A percentile compares a stretch with the other conserved stretches of the same genome.
phyloP scores from a whole-genome alignment of 2,329 filamentous ascomycete species.

The Paecilomyces sp. region DNA sequence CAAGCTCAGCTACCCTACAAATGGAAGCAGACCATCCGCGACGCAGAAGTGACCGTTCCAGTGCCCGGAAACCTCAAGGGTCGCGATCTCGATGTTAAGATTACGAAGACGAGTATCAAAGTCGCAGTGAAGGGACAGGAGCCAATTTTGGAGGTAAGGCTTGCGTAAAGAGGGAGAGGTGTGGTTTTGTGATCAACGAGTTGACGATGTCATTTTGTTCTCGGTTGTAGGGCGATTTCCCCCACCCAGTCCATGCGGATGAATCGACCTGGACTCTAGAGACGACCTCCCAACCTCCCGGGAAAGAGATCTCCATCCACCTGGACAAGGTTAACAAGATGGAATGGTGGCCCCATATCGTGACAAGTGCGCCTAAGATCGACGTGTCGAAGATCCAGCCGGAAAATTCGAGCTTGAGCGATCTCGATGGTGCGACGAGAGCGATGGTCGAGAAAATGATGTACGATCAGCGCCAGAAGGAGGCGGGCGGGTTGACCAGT shows the following conservation, averaged over 20 bases:
- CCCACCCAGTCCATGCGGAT: constrained; percentile 70
- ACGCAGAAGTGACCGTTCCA: constrained; percentile 71
- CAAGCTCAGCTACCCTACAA: constrained; percentile 92
- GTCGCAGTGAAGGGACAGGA: constrained; percentile 85
- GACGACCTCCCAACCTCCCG: constrained; percentile 45
- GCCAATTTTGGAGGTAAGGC: constrained; percentile 67
- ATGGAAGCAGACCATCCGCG: constrained; percentile 88
- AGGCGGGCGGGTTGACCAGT: constrained; percentile 77
- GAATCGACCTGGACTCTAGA: constrained; percentile 94
- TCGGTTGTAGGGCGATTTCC: constrained; percentile 65
- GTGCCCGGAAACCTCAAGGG: constrained; percentile 80
- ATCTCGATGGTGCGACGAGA: constrained; percentile 89
- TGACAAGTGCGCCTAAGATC: constrained; percentile 80
- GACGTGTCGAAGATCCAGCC: constrained; percentile 93
- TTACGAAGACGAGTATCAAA: constrained; percentile 70
- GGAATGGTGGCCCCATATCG: constrained; percentile 96
- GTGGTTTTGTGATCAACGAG: neutral
- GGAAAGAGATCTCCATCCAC: constrained; percentile 76
- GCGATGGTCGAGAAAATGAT: constrained; percentile 99
- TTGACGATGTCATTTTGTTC: constrained; percentile 2
- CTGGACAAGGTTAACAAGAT: constrained; percentile 95
- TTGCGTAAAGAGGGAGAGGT: no score
- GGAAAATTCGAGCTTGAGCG: constrained; percentile 83
- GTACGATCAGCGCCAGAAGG: constrained; percentile 97
- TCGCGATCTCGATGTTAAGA: constrained; percentile 71